phyloP scores from a whole-genome alignment of 441 rosid species.

The Arabidopsis lyrata region DNA sequence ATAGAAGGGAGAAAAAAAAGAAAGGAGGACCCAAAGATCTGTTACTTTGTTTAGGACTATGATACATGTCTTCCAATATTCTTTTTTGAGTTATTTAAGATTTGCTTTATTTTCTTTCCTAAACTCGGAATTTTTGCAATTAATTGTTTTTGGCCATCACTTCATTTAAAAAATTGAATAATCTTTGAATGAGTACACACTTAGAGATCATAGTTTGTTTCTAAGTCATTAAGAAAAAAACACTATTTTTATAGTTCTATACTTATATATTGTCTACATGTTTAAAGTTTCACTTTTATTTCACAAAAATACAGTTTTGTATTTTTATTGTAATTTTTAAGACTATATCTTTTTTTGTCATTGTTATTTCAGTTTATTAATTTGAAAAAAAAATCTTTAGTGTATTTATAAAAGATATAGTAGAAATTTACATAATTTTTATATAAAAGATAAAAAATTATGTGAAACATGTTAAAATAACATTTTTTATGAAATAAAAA shows the following conservation, averaged over 20 bases:
- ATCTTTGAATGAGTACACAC: constrained; percentile 30
- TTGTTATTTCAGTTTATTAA: no score
- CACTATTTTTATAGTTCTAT: not conserved
- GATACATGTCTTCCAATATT: constrained; percentile 38
- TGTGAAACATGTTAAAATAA: no score
- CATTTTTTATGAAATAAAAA: no score
- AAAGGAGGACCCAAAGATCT: constrained; percentile 43
- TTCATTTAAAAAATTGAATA: not conserved
- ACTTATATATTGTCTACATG: no score
- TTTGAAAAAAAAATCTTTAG: no score
- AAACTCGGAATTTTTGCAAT: not conserved
- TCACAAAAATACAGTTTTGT: no score
- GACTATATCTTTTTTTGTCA: no score
- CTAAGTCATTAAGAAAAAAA: not conserved
- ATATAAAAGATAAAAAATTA: no score
- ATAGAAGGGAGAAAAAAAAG: not conserved
- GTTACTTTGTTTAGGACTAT: constrained; percentile 35
- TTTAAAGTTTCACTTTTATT: no score
- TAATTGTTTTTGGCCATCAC: constrained; percentile 5
- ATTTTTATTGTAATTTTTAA: no score
- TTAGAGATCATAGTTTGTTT: not conserved
- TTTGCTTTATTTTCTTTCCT: not conserved
- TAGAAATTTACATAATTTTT: no score
- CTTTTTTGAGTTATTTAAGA: constrained; percentile 6
- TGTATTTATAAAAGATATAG: no score